Percentiles rank a stretch among this genome's conserved stretches.
phyloP scores from a whole-genome alignment of 78 protist genomes.

The Bigelowiella natans region DNA sequence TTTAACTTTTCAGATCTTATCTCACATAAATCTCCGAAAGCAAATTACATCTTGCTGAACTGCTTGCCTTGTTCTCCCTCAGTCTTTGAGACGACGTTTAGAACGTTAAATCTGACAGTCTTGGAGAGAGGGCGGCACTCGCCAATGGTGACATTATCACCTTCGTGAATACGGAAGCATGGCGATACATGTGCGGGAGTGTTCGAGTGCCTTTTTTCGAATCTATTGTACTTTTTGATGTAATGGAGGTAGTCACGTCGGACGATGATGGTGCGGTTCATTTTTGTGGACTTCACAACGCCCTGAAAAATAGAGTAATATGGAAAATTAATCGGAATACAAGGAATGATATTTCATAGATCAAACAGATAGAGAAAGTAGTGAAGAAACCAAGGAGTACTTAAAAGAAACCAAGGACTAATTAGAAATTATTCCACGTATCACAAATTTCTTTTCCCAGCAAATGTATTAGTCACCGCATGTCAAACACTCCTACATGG shows the following conservation, averaged over 20 bases:
- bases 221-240: conserved; percentile 94
- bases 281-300: conserved; percentile 63
- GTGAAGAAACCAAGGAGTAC: no score
- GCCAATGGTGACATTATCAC: conserved; percentile 83
- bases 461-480: no score
- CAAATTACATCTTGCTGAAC: not conserved
- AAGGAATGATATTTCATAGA: no score
- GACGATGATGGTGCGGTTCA: conserved; percentile 72
- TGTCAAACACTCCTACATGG: no score
- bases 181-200: conserved; percentile 95
- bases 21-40: no score
- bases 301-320: no score
- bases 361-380: no score
- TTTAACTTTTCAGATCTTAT: no score
- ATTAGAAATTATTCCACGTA: no score
- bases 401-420: no score
- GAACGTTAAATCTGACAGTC: conserved; percentile 3
- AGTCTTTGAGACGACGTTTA: not conserved
- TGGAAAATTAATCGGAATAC: no score
- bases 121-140: conserved; percentile 46
- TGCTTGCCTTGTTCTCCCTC: not conserved
- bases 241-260: conserved; percentile 98
- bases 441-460: no score
- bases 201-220: conserved; percentile 98
- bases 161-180: conserved; percentile 75